phyloP scores from a whole-genome alignment of 208 protist species.

The Herpetomonas tarakana region DNA sequence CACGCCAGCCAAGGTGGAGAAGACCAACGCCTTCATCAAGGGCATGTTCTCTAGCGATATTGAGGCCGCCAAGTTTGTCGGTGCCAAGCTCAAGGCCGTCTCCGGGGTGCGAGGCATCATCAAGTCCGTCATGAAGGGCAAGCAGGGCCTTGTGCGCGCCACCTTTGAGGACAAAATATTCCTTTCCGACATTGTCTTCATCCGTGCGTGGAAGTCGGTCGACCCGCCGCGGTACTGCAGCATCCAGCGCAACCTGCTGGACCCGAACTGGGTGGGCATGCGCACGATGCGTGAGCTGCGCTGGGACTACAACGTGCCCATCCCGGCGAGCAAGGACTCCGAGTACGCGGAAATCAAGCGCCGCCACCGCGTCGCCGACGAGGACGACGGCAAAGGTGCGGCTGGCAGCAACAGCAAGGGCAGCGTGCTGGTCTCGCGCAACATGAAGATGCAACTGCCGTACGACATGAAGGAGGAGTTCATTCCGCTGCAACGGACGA shows the following conservation, averaged over 20 bases:
- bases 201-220: conserved; percentile 98
- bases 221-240: conserved; percentile 96
- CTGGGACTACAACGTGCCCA: conserved; percentile 56
- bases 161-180: conserved; percentile 99
- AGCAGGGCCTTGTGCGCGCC: conserved; percentile 94
- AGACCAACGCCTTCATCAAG: conserved; percentile 99
- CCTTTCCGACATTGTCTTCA: conserved; percentile 98
- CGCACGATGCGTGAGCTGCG: conserved; percentile 85
- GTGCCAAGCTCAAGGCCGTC: conserved; percentile 97
- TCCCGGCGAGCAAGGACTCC: conserved; percentile 52
- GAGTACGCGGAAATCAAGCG: conserved; percentile 88
- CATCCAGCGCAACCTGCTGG: conserved; percentile 91
- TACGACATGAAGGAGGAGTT: conserved; percentile 92
- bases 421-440: conserved; percentile 72
- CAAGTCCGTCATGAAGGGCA: conserved; percentile 95
- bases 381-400: conserved; percentile 36
- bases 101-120: conserved; percentile 98
- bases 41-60: conserved; percentile 94
- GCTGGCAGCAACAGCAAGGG: conserved; percentile 17
- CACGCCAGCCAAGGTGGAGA: conserved; percentile 94
- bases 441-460: conserved; percentile 76
- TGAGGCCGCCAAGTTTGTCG: conserved; percentile 98
- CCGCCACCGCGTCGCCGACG: conserved; percentile 55
- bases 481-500: conserved; percentile 64
- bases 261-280: conserved; percentile 84